Base-by-base conservation (phyloP, 306 rosid genomes). In the Hylodesmum podocarpum region DNA sequence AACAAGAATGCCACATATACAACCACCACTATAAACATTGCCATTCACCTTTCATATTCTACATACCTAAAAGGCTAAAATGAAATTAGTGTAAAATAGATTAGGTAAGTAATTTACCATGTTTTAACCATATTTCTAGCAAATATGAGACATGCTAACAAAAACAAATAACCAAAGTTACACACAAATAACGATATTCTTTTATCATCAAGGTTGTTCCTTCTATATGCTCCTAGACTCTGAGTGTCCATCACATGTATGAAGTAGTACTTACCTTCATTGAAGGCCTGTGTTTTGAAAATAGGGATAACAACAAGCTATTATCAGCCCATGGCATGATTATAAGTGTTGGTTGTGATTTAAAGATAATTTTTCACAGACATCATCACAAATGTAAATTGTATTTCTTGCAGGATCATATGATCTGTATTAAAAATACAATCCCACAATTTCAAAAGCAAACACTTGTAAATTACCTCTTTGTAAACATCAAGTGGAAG, bases 401-500 rank as follows among this genome's bases (percentile, higher is more conserved):
- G 3, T 16, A 62, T 34, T 33, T 33, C 39, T 62, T 4, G 7
- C 9, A 31, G 27, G 28, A 62, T 62, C 44, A 3, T 9, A 62
- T 9, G 0, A 62, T 8, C 27, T 15, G 0, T 29, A 25, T 16
- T 34, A n/a, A n/a, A n/a, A n/a, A n/a, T n/a, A 33, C n/a, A 62
- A 8, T 33, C 25, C 67, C 68, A n/a, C 3, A 76, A 51, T 59
- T 70, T 69, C 59, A 64, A 63, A 69, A 72, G 49, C 41, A 28
- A 46, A 40, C 36, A 69, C 66, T 66, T 70, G 80, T 44, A 73
- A 18, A 86, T 82, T 90, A 92, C 98, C 91, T 90, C 97, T 77
- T 95, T 95, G 89, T 89, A 95, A 81, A 89, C 88, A 81, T 89
- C 96, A 78, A 95, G 81, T 61, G 98, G 96, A 86, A 95, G 97